A percentile compares a stretch with the other conserved stretches of the same genome.
Conservation (phyloP, 345 rosid species). For the Brassica juncea region DNA sequence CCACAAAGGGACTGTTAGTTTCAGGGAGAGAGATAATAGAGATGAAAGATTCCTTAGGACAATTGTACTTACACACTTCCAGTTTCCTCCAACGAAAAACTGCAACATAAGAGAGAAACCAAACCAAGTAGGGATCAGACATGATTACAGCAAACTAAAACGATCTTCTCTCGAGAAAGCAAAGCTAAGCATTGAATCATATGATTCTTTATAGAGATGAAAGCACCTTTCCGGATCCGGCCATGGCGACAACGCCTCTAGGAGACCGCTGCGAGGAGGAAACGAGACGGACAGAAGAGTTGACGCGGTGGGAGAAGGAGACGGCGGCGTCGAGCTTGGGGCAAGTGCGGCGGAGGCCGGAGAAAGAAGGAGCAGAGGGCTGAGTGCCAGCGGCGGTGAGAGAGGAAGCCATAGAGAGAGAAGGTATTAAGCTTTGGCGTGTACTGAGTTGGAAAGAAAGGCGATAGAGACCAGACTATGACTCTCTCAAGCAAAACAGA, state of each 20-base stretch:
- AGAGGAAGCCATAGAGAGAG: conserved; percentile 28
- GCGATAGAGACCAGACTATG: conserved; percentile 40
- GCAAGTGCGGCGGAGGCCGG: conserved; percentile 56
- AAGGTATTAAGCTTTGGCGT: not conserved
- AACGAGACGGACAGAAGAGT: conserved; percentile 52
- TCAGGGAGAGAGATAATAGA: not conserved
- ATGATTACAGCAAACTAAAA: not conserved
- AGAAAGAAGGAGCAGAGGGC: conserved; percentile 50
- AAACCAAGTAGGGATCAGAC: conserved; percentile 5
- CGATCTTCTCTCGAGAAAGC: not conserved
- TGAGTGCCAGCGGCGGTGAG: conserved; percentile 39
- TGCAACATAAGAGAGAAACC: conserved; percentile 48
- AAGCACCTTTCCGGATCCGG: conserved; percentile 85
- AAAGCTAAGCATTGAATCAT: not conserved
- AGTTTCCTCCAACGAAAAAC: conserved; percentile 99
- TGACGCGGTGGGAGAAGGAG: conserved; percentile 43
- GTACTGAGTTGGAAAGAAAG: conserved; percentile 23
- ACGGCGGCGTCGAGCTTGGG: conserved; percentile 41
- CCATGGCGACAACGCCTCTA: conserved; percentile 73
- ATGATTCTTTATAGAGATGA: not conserved
- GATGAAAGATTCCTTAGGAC: not conserved
- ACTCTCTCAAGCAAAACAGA: conserved; percentile 9
- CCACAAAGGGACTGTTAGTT: conserved; percentile 9
- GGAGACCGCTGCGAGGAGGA: conserved; percentile 58
- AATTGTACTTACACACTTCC: conserved; percentile 88